Evolutionary conservation across 768 basidiomycete species (phyloP).

Genomic region (Nidula microcarpa): DNA sequence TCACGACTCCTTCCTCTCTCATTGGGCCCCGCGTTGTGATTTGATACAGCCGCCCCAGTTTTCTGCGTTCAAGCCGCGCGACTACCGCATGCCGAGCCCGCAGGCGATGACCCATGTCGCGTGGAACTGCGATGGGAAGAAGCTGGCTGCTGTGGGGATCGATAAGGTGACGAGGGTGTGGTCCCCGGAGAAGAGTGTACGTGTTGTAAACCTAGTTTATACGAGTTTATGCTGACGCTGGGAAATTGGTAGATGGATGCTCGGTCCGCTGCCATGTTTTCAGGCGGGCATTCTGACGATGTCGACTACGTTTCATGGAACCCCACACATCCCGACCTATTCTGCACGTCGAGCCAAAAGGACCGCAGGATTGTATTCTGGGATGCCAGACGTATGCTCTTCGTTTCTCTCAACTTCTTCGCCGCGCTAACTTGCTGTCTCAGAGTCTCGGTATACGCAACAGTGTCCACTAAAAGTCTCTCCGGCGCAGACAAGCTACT

Average conservation of each 20-base stretch:
- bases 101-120: slow-evolving; percentile 75
- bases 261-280: slow-evolving; percentile 59
- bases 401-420: no score
- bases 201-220: slow-evolving; percentile 15
- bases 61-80: slow-evolving; percentile 76
- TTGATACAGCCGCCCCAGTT: slow-evolving; percentile 65
- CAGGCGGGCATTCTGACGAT: slow-evolving; percentile 73
- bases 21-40: background rate
- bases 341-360: slow-evolving; percentile 76
- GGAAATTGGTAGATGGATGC: slow-evolving; percentile 55
- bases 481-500: slow-evolving; percentile 64
- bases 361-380: slow-evolving; percentile 77
- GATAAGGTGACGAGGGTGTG: slow-evolving; percentile 79
- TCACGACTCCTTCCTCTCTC: slow-evolving; percentile 8
- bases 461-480: slow-evolving; percentile 54
- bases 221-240: background rate
- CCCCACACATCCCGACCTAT: slow-evolving; percentile 79
- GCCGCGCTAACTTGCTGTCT: background rate
- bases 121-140: slow-evolving; percentile 83
- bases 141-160: slow-evolving; percentile 76
- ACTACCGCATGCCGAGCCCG: slow-evolving; percentile 60
- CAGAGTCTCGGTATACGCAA: slow-evolving; percentile 72
- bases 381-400: slow-evolving; percentile 72
- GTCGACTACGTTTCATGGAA: slow-evolving; percentile 86
- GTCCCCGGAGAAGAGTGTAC: slow-evolving; percentile 74